Evolutionary conservation across 2,329 filamentous ascomycete genomes (phyloP), one percentile per base, ranked within the genome.

Genomic region (Pyricularia sp.): DNA sequence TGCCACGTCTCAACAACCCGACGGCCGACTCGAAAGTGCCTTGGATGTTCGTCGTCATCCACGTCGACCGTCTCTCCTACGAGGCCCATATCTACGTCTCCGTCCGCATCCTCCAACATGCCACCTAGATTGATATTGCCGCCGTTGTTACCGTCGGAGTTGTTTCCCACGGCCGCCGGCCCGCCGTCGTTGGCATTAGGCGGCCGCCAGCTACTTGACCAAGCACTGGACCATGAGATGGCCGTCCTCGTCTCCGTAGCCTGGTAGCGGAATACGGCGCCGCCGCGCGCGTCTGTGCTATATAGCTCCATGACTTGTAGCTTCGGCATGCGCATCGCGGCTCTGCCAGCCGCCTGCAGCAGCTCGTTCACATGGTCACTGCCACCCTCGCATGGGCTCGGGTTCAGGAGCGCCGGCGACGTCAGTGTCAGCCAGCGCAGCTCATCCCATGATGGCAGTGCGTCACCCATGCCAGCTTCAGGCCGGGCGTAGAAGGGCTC

Each of bases 261-360:
- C 33, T 70, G 66, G 69, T 75, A 76, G 61, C 73, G 72, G 72
- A 76, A 76, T 28, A 73, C 71, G 58, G 72, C 75, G 25, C 71
- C 74, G 61, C 71, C 72, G 61, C 68, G 69, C 25, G 68, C 66
- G 59, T 71, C 73, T n/a, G 72, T 73, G 68, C 74, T 74, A 67
- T 73, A 76, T 2, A 76, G 65, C 69, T 76, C 75, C 70, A 76
- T 70, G 25, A 73, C 64, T 26, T 71, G 69, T 61, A 76, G 68
- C 31, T 65, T 66, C 3, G 75, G 75, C 75, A 76, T 76, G 58
- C 72, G 70, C 65, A 69, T 72, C 10, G 74, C 74, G 1, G 72
- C 75, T 1, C 65, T 68, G 12, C 69, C 74, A 14, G 72, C 72
- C 10, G 69, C 68, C 26, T 69, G 69, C 25, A 76, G 74, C 26